These are phyloP conservation scores for Gynochthodes officinalis DNA, from an alignment of 257 asterid genomes.

Conservation along the genomic window DNA sequence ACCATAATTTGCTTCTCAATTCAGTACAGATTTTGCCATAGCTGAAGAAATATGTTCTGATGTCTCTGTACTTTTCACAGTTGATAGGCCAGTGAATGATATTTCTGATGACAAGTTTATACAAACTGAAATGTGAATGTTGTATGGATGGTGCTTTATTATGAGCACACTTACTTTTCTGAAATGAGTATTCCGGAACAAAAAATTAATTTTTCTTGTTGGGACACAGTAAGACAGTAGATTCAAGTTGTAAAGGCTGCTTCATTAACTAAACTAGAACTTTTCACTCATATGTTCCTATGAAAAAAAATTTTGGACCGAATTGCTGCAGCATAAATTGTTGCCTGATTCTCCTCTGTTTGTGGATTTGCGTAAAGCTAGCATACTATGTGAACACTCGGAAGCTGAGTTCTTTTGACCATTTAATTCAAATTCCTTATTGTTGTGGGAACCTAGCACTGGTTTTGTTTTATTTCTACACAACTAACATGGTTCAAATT, in stretches of 20 bases:
- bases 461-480: neutral
- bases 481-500: neutral
- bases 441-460: neutral
- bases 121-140: neutral
- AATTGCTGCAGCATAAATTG: neutral
- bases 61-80: neutral
- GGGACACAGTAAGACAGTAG: neutral
- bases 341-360: neutral
- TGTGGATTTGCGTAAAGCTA: neutral
- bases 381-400: neutral
- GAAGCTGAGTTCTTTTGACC: neutral
- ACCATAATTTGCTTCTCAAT: neutral
- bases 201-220: neutral
- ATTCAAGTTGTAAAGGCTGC: too few species aligned
- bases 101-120: neutral
- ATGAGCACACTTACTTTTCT: neutral
- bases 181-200: neutral
- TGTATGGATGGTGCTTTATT: neutral
- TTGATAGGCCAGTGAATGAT: neutral
- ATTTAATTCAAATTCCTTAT: neutral
- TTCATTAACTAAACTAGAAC: too few species aligned
- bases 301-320: neutral
- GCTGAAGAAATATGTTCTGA: neutral
- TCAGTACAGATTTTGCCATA: neutral
- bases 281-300: neutral